Base-by-base conservation (phyloP, 179 eudicot species). In the Heliamphora pulchella region DNA sequence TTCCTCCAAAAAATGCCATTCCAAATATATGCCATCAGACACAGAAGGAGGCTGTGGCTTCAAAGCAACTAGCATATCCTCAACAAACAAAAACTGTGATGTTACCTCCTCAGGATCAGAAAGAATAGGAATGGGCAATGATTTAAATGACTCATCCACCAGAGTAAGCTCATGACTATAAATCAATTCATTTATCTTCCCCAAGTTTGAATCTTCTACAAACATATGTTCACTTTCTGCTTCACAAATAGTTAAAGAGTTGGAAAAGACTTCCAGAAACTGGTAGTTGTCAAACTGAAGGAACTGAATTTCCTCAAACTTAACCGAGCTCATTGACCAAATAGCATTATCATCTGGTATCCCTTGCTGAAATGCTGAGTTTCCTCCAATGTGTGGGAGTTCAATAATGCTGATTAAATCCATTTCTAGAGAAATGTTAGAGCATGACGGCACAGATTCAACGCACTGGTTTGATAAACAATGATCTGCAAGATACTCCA, bases 1-100 rank as follows among this genome's bases (percentile, higher is more conserved):
- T 63, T 81, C 91, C 82, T 85, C 92, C 63, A 94, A 69, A 41
- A 90, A 80, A 77, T 87, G 90, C 97, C 98, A 96, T 78, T 96
- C 97, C 85, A 96, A 89, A 88, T 96, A 94, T 72, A 96, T 90
- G 81, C 87, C 91, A 82, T 96, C 97, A 50, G 93, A 90, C 3
- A 88, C 85, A 80, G 94, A 90, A 65, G 86, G 76, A 68, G 91
- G 87, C 74, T 86, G 84, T 75, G 85, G 93, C 78, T 91, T 89
- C 81, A 91, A 71, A 82, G 81, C 83, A 69, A 81, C 59, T 57
- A 94, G 78, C 57, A 84, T 70, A 65, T 85, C 80, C 71, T 83
- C 88, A 84, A 88, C 22, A 75, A 81, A 59, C 61, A 68, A 71
- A 78, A 82, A 81, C 39, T 85, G 75, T 67, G 90, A 87, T 80